Evolutionary conservation across 345 rosid genomes (phyloP), one percentile per base, ranked within the genome.

Genomic region (Ceriops decandra): DNA sequence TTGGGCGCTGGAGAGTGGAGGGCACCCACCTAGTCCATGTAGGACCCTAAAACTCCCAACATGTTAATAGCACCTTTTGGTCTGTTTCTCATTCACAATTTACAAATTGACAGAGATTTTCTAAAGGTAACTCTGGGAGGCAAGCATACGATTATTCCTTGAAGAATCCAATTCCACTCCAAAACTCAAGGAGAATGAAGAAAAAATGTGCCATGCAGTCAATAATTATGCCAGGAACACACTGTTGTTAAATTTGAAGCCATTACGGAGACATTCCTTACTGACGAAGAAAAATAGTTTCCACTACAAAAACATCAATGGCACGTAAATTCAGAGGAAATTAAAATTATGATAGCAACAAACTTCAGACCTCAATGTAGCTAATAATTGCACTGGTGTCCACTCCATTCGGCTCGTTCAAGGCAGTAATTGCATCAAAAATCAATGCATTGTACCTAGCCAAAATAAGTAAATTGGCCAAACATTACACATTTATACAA

Each of bases 391-490:
- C 88, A 74, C 81, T 73, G 42, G 77, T 75, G 62, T 90, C 93
- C 32, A 82, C 81, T 64, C 96, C 96, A 74, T 79, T 81, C n/a
- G 86, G 80, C 66, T 89, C 89, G 17, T 81, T 84, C 67, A 85
- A 78, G 15, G 79, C 74, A 57, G 84, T 32, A 72, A 95, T 74
- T n/a, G 99, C 99, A 86, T 95, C 97, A 68, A 84, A 83, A 69
- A 95, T 91, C 88, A 88, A 59, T 57, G 82, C 84, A 72, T 85
- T 80, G 66, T 86, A 86, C 85, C 91, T 89, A 27, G 74, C 21
- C 19, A 68, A 77, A 67, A 33, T 16, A 49, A 52, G n/a, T 33
- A 63, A 68, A 22, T 56, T 21, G 59, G 30, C 28, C 28, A 56
- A 56, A 15, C 30, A 8, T 15, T 56, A 56, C 26, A 56, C 5